These are phyloP conservation scores for Lenzites betulinus DNA, from an alignment of 768 basidiomycete genomes.

Conservation along the genomic window DNA sequence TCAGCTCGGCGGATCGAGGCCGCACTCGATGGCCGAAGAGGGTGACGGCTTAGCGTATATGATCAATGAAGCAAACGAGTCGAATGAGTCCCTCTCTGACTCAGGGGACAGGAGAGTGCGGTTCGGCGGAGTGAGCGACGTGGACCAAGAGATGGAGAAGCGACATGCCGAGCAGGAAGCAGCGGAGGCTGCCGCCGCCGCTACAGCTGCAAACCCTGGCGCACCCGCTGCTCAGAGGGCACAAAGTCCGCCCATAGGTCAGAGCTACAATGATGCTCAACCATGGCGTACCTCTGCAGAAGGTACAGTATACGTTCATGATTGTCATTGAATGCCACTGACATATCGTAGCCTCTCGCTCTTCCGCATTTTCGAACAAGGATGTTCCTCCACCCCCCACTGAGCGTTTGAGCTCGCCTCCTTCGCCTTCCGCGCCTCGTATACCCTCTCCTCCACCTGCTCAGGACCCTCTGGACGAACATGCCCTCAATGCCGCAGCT, in stretches of 20 bases:
- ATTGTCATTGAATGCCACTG: not conserved
- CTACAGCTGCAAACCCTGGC: not conserved
- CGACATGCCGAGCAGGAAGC: constrained; percentile 7
- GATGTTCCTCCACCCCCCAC: not conserved
- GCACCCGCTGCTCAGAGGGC: constrained; percentile 19
- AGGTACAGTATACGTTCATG: not conserved
- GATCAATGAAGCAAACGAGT: constrained; percentile 17
- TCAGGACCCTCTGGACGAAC: constrained; percentile 17
- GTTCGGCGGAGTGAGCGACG: constrained; percentile 45
- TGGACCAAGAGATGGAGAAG: constrained; percentile 39
- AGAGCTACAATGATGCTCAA: not conserved
- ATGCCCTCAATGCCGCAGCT: constrained; percentile 59
- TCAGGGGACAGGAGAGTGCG: constrained; percentile 41
- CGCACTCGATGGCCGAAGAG: constrained; percentile 21
- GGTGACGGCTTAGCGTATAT: constrained; percentile 34
- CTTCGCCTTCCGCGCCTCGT: constrained; percentile 12
- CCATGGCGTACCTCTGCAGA: constrained; percentile 1
- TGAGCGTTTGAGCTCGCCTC: not conserved
- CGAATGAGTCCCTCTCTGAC: constrained; percentile 8
- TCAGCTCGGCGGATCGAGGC: constrained; percentile 12
- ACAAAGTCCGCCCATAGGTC: constrained; percentile 1
- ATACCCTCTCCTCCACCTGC: not conserved
- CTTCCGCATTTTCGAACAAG: constrained; percentile 1
- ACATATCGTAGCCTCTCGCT: not conserved
- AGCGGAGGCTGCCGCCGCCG: not conserved